These are phyloP conservation scores for Globisporangium uncinulatum DNA, from an alignment of 352 stramenopile genomes.

Conservation along the genomic window DNA sequence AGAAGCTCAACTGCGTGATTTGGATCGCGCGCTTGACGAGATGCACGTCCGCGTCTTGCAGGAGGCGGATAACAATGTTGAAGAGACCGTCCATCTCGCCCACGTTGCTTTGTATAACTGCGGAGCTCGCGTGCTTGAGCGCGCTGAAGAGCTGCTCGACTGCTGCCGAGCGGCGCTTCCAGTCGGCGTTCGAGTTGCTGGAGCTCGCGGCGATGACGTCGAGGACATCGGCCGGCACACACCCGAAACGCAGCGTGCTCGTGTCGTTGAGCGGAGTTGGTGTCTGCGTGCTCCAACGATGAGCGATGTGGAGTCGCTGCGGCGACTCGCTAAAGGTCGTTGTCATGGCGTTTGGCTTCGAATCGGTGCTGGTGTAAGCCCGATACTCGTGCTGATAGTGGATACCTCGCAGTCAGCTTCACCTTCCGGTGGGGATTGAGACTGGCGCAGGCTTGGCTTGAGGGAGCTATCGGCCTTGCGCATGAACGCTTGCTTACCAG, in stretches of 20 bases:
- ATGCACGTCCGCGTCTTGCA: conserved; percentile 63
- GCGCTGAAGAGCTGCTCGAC: conserved; percentile 49
- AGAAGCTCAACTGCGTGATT: conserved; percentile 45
- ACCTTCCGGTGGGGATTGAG: too few species aligned
- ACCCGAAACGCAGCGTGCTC: conserved; percentile 33
- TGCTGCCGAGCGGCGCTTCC: conserved; percentile 55
- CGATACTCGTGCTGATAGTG: too few species aligned
- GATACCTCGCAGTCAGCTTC: too few species aligned
- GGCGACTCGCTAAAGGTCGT: too few species aligned
- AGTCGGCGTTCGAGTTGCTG: conserved; percentile 66
- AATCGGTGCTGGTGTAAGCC: too few species aligned
- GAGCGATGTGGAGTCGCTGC: too few species aligned
- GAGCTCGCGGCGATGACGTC: conserved; percentile 21
- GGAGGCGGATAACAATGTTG: conserved; percentile 36
- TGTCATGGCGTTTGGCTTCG: too few species aligned
- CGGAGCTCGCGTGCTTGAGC: conserved; percentile 26
- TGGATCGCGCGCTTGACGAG: conserved; percentile 64
- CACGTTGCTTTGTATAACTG: conserved; percentile 11
- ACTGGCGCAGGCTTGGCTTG: too few species aligned
- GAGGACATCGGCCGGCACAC: conserved; percentile 37
- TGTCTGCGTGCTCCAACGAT: too few species aligned
- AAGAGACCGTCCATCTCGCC: conserved; percentile 31
- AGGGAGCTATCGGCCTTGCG: too few species aligned
- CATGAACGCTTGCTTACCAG: too few species aligned
- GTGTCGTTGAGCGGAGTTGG: neutral